Evolutionary conservation across 495 filamentous ascomycete species (phyloP), one percentile per base, ranked within the genome.

Genomic region (Trichocladium uniseriatum): DNA sequence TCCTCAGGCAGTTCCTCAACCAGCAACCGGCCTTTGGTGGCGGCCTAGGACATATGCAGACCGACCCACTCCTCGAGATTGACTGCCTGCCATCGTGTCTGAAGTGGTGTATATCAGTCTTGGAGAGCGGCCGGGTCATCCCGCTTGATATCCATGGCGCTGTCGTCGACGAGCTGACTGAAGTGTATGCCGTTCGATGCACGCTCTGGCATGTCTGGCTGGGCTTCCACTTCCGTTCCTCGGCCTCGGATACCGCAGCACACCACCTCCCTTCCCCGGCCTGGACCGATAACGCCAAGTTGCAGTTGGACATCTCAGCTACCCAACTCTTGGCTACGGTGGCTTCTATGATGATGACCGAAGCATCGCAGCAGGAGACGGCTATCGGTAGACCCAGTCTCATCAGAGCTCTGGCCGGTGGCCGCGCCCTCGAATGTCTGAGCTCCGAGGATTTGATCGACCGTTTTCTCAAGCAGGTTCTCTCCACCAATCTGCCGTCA

Each of bases 321-420:
- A 43, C 50, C 27, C 42, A 61, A 20, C 44, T 64, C n/a, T 42
- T 64, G 2, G 15, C 29, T 38, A 50, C 28, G 8, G 37, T 61
- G 3, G 38, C 52, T 8, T 48, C 45, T 46, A 57, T 57, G 49
- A 51, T 57, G 44, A 59, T 59, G 39, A 43, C 49, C 3, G 48
- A 31, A 1, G 39, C 32, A 3, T 9, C 16, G 14, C n/a, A 9
- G 10, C 31, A n/a, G 5, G 15, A 37, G n/a, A 22, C 1, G n/a
- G n/a, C n/a, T n/a, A n/a, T n/a, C n/a, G n/a, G n/a, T n/a, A n/a
- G n/a, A n/a, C n/a, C n/a, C n/a, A n/a, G n/a, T n/a, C n/a, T n/a
- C n/a, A n/a, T n/a, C n/a, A n/a, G n/a, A n/a, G n/a, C n/a, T n/a
- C 28, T 34, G 6, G 38, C 28, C 20, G 38, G 38, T 13, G 46